Base-by-base conservation (phyloP, 129 eudicot genomes). In the Centella asiatica region DNA sequence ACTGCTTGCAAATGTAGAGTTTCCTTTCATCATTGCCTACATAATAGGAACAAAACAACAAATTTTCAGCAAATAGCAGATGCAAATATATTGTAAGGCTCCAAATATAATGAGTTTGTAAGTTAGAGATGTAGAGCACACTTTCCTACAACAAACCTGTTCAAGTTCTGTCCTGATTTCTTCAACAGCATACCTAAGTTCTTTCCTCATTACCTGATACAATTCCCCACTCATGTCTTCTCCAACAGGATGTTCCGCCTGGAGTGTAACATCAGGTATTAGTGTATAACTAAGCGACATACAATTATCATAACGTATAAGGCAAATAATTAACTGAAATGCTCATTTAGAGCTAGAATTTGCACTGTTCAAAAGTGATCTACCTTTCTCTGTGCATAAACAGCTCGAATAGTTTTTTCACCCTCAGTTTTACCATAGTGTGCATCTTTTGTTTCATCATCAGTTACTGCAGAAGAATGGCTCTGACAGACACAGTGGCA, bases 381-480 rank as follows among this genome's bases (percentile, higher is more conserved):
- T 67, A 81, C 94, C 87, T 83, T 83, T 37, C 72, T 83, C 49
- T 79, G 87, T 26, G 95, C 85, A 77, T 78, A 77, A 44, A 82
- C 85, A 20, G 94, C 85, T 69, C 78, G 78, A 60, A 81, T 81
- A 60, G 80, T 82, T 80, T 82, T 90, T 76, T 79, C 95, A 68
- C 67, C 70, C 37, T 71, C 88, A 53, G 72, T 60, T 76, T 60
- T 75, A 44, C 76, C 79, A 68, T 73, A 60, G 64, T 50, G 79
- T 63, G 73, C 58, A 67, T 82, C 92, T 69, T 72, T 72, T 58
- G 74, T 57, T 60, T 92, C 99, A 73, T 87, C 99, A 60, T 92
- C 99, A 5, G 99, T 87, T 46, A 81, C 40, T 39, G 81, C 85
- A 27, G 96, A 84, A 59, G 96, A 92, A 48, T 92, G 90, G 68